Evolutionary conservation across 2,329 filamentous ascomycete species (phyloP), one percentile per base, ranked within the genome.

Genomic region (Graphiopsis chlorocephala): DNA sequence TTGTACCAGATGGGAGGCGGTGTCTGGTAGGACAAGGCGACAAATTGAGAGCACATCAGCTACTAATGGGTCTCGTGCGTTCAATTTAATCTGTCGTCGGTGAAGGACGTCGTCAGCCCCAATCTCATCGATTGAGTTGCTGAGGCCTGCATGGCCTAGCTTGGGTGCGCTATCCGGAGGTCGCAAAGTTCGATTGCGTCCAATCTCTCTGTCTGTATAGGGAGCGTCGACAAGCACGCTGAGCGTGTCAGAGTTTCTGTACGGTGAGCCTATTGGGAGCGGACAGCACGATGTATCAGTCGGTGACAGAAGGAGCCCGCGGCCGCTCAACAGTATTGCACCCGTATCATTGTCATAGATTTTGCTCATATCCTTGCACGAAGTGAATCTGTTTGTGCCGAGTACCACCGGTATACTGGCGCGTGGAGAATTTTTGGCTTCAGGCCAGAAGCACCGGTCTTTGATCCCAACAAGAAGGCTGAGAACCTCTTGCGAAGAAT

Each of bases 11-110:
- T 67, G 57, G n/a, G 70, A 69, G 31, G 72, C 64, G 20, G 64
- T 60, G 17, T 66, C 61, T 10, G 71, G 71, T 25, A 78, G 66
- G 10, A 76, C 66, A 4, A 68, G 38, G 28, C 72, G 68, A 59
- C 73, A 75, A 3, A 74, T 47, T 15, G 68, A 58, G 20, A 78
- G 61, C 23, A 76, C 59, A 15, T 64, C 61, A 7, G 69, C 63
- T 4, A 76, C 64, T 10, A 65, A 29, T 1, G 59, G 28, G n/a
- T 72, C 65, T 5, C 61, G 59, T 14, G 76, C 73, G 28, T 65
- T 64, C 1, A 77, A 58, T 33, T 69, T 67, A 12, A 78, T 42
- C 50, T 69, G 66, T 14, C 74, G 58, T 23, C 74, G 71, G 56
- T 77, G 73, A 52, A 70, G 65, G 7, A 68, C 45, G 1, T 70